Evolutionary conservation across 495 filamentous ascomycete species (phyloP), one percentile per base, ranked within the genome.

Genomic region (Aspergillus conjunctus): DNA sequence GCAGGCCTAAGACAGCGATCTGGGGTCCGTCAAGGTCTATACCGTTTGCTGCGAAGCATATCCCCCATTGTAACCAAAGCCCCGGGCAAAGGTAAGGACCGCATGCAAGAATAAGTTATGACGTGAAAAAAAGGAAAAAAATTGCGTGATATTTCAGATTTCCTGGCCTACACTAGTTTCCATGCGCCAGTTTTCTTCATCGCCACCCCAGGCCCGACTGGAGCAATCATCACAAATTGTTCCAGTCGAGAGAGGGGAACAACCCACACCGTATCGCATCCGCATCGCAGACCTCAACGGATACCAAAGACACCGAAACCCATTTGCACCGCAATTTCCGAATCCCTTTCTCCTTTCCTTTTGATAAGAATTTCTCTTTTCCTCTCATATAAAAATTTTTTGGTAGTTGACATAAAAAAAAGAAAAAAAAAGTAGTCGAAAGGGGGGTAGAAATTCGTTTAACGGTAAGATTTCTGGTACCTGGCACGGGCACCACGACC

Each of bases 401-500:
- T 39, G 54, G 48, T 60, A 30, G 34, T 48, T 48, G 37, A 32
- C 54, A 54, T 56, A 62, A 58, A 54, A 59, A 65, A 43, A 58
- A 53, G 45, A 68, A 52, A 53, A 51, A 54, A 64, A 60, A 64
- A 34, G 50, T 14, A 54, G 26, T 20, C 55, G 32, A 26, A 41
- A 44, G 44, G 63, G 59, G 54, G 7, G 44, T 21, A 46, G 21
- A 48, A 34, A 26, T 26, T 26, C 26, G 26, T 69, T 80, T 81
- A 88, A 85, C 85, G 83, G 80, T 89, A 90, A 45, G 83, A 90
- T 77, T 91, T 98, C 84, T 98, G 94, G 91, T 93, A 98, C 73
- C 92, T 87, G 72, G 94, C 83, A 71, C 94, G 90, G 68, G 94
- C 94, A 85, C 94, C 94, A 66, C 88, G 91, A 73, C 77, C 77